Evolutionary conservation across 768 basidiomycete genomes (phyloP).

Genomic region (Trametes cinnabarina): DNA sequence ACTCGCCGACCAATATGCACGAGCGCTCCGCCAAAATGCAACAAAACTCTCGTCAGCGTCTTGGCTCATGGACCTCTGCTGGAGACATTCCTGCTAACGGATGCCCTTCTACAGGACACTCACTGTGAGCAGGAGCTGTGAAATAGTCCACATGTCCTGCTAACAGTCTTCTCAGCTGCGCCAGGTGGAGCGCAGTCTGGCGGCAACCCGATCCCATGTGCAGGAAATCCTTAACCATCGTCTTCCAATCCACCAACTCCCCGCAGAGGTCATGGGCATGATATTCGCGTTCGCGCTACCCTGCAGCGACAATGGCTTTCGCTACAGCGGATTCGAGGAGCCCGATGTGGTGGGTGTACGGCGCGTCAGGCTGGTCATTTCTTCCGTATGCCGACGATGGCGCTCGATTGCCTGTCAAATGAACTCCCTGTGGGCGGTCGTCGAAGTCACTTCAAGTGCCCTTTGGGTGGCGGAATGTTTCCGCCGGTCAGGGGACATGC

Average conservation of each 20-base stretch:
- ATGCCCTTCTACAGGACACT: too few species aligned
- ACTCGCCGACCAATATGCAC: not conserved
- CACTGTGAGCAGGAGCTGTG: not conserved
- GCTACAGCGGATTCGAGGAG: not conserved
- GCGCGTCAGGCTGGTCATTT: not conserved
- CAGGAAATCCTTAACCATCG: slow-evolving; percentile 7
- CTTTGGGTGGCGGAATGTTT: not conserved
- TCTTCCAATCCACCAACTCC: slow-evolving; percentile 10
- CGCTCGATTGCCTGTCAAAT: slow-evolving; percentile 7
- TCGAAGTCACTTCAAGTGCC: not conserved
- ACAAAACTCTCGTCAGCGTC: not conserved
- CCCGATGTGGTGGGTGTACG: not conserved
- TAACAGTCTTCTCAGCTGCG: not conserved
- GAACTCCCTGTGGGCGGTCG: slow-evolving; percentile 12
- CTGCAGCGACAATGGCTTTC: not conserved
- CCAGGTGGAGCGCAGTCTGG: not conserved
- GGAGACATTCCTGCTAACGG: not conserved
- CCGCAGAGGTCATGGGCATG: slow-evolving; percentile 11
- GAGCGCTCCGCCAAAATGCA: not conserved
- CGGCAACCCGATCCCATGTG: not conserved
- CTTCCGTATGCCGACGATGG: slow-evolving; percentile 15
- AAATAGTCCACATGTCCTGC: not conserved
- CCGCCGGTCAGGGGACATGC: slow-evolving; percentile 7
- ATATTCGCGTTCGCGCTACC: slow-evolving; percentile 10
- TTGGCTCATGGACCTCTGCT: too few species aligned